Percentiles rank a stretch among this genome's conserved stretches.
Conservation (phyloP, 306 rosid species). For the Sicyos baderoa region DNA sequence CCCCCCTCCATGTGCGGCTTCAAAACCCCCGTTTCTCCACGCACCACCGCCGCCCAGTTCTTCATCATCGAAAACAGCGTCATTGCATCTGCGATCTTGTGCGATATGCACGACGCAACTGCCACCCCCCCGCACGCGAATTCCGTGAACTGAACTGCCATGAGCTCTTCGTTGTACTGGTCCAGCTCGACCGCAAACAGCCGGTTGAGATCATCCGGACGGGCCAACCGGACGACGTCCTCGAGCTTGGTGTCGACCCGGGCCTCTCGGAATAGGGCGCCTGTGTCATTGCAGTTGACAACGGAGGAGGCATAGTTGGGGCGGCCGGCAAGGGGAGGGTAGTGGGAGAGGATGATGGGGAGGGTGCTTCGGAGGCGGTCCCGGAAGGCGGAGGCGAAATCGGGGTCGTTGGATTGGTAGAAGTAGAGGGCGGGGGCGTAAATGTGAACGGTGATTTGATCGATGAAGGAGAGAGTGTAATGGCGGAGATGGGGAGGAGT, state of each 20-base stretch:
- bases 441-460: slow-evolving; percentile 15
- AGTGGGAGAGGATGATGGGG: background rate
- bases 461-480: slow-evolving; percentile 8
- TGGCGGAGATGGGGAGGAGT: slow-evolving; percentile 13
- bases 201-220: slow-evolving; percentile 32
- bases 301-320: background rate
- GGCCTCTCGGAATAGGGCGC: background rate
- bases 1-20: slow-evolving; percentile 37
- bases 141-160: slow-evolving; percentile 46
- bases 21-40: slow-evolving; percentile 7
- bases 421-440: slow-evolving; percentile 14
- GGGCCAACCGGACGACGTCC: slow-evolving; percentile 30
- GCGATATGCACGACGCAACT: slow-evolving; percentile 42
- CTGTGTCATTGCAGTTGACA: slow-evolving; percentile 12
- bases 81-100: slow-evolving; percentile 44
- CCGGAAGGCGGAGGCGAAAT: background rate
- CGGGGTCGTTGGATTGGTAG: background rate
- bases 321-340: slow-evolving; percentile 12
- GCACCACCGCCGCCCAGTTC: slow-evolving; percentile 36
- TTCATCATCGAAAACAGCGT: slow-evolving; percentile 34
- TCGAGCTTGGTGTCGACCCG: slow-evolving; percentile 30
- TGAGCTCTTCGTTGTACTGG: slow-evolving; percentile 22
- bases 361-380: background rate
- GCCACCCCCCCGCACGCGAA: slow-evolving; percentile 52
- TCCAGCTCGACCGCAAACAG: slow-evolving; percentile 40